Conservation (phyloP, 176 grass and related monocot species). For the Melocanna baccifera region DNA sequence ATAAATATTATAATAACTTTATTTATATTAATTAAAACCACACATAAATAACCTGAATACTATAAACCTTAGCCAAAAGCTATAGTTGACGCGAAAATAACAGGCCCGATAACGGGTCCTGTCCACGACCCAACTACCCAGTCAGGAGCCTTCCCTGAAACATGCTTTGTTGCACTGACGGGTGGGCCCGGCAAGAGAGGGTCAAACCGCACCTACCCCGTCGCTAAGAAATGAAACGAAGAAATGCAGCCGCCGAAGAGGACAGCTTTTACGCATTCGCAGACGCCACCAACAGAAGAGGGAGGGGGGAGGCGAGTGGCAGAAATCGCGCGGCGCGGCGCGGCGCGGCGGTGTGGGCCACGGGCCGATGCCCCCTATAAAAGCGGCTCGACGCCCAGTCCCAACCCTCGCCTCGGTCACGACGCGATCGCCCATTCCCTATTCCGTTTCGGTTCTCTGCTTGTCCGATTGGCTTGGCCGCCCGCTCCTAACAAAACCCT, state of each 20-base stretch:
- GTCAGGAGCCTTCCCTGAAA: not conserved
- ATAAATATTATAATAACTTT: too few species aligned
- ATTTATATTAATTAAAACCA: too few species aligned
- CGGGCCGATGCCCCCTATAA: constrained; percentile 25
- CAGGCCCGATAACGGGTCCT: constrained; percentile 2
- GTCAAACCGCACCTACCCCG: constrained; percentile 29
- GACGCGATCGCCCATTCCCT: constrained; percentile 19
- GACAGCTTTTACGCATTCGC: not conserved
- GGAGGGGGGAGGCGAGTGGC: not conserved
- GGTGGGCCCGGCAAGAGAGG: not conserved
- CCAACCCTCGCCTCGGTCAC: constrained; percentile 30
- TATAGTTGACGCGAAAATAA: too few species aligned
- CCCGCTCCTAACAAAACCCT: not conserved
- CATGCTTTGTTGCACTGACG: not conserved
- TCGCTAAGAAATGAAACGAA: not conserved
- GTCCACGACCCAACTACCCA: constrained; percentile 4
- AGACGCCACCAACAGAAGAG: not conserved
- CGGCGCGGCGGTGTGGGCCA: not conserved
- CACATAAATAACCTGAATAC: too few species aligned
- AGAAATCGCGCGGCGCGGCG: not conserved
- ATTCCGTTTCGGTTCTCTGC: not conserved
- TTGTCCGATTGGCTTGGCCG: not conserved
- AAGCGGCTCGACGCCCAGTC: not conserved
- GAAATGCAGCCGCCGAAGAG: not conserved
- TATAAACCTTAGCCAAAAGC: too few species aligned